Evolutionary conservation across 441 rosid species (phyloP), one percentile per base, ranked within the genome.

Genomic region (Erodium texanum): DNA sequence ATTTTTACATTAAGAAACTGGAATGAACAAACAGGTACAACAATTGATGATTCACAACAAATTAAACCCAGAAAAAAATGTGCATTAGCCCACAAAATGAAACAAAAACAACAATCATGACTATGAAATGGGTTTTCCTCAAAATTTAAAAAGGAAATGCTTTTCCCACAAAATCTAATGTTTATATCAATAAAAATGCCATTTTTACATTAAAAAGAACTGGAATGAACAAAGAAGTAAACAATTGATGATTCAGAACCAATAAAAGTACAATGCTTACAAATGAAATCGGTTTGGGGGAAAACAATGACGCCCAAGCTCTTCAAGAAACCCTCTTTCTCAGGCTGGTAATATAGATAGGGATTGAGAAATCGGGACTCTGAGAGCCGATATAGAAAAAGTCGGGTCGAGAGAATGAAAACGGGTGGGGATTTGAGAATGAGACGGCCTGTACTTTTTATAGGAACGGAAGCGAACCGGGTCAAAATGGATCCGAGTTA

Each of bases 301-400:
- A 3, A 14, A 4, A 45, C 54, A 45, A 45, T 15, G 54, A 45
- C n/a, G 54, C 54, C 54, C 4, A 45, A 45, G 54, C 54, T 45
- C 54, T 45, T 45, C 54, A 45, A 45, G 18, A 45, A 45, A 45
- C 54, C 54, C 54, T 45, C 54, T 45, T 45, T 45, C 54, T 45
- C 54, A 45, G 54, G n/a, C 54, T 14, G 50, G n/a, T 43, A 1
- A 43, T 43, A 2, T 12, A 43, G 54, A 45, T 3, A 4, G 54
- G 18, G 7, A 45, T 2, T 45, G 54, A 45, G 54, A 45, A 45
- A 45, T 45, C 54, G 54, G 54, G 54, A 7, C n/a, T 43, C 2
- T 45, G 18, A 45, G 54, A 45, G 54, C 54, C 54, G 16, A 45
- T 45, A 45, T 3, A 45, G 54, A 45, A 45, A 45, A 45, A 45